These are phyloP conservation scores for Potentilla sterilis DNA, from an alignment of 306 rosid species.

Conservation along the genomic window DNA sequence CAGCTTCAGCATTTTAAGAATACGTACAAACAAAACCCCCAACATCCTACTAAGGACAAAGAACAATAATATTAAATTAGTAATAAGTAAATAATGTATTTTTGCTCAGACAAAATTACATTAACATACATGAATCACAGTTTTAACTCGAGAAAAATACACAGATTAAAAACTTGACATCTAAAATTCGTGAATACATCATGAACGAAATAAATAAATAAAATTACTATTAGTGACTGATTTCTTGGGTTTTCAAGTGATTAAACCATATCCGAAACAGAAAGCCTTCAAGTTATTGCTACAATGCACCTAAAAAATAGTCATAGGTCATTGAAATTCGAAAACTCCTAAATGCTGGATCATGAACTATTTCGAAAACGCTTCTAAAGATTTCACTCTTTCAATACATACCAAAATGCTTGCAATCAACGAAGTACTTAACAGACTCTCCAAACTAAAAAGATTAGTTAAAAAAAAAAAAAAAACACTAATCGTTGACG, in stretches of 20 bases:
- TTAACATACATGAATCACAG: not conserved
- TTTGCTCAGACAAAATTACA: not conserved
- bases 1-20: conserved; percentile 9
- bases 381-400: not conserved
- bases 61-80: not conserved
- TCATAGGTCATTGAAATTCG: too few species aligned
- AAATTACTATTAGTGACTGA: not conserved
- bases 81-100: not conserved
- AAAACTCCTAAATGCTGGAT: not conserved
- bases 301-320: not conserved
- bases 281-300: not conserved
- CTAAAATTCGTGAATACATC: not conserved
- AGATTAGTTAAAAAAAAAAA: not conserved
- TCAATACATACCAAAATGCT: not conserved
- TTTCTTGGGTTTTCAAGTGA: not conserved
- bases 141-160: not conserved
- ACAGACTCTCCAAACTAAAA: not conserved
- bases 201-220: not conserved
- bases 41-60: not conserved
- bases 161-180: not conserved
- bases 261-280: not conserved
- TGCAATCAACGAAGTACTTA: not conserved
- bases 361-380: not conserved
- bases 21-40: not conserved
- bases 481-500: conserved; percentile 6